phyloP scores from a whole-genome alignment of 495 filamentous ascomycete genomes.

The Lophiostoma macrostomum region DNA sequence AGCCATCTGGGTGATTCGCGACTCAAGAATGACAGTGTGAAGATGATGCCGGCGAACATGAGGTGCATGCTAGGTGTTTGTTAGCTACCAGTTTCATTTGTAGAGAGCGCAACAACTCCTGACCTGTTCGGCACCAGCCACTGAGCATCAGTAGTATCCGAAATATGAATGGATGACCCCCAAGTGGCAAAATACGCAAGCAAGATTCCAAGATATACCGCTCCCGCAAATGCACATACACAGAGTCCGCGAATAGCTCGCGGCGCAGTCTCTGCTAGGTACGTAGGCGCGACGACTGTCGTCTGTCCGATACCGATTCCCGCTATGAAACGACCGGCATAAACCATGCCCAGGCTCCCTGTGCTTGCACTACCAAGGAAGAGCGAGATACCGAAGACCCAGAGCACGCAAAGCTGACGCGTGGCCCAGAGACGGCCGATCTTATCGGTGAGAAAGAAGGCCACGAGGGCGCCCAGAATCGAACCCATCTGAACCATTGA shows the following conservation, averaged over 20 bases:
- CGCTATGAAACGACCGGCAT: conserved; percentile 65
- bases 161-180: conserved; percentile 57
- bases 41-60: conserved; percentile 68
- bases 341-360: conserved; percentile 60
- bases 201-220: conserved; percentile 62
- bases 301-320: conserved; percentile 68
- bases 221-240: conserved; percentile 64
- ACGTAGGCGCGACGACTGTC: conserved; percentile 58
- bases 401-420: conserved; percentile 60
- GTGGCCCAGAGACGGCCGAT: conserved; percentile 70
- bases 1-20: conserved; percentile 61
- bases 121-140: conserved; percentile 59
- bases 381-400: conserved; percentile 66
- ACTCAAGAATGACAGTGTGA: conserved; percentile 61
- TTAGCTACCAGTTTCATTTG: not conserved
- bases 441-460: conserved; percentile 64
- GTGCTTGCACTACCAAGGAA: conserved; percentile 56
- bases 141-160: conserved; percentile 54
- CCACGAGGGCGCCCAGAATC: conserved; percentile 62
- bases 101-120: too few species aligned
- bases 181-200: conserved; percentile 55
- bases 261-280: conserved; percentile 62
- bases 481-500: conserved; percentile 71
- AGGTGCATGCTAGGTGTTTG: conserved; percentile 55
- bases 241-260: conserved; percentile 64